Conservation (phyloP, 495 filamentous ascomycete species). For the Hypoxylon perforatum region DNA sequence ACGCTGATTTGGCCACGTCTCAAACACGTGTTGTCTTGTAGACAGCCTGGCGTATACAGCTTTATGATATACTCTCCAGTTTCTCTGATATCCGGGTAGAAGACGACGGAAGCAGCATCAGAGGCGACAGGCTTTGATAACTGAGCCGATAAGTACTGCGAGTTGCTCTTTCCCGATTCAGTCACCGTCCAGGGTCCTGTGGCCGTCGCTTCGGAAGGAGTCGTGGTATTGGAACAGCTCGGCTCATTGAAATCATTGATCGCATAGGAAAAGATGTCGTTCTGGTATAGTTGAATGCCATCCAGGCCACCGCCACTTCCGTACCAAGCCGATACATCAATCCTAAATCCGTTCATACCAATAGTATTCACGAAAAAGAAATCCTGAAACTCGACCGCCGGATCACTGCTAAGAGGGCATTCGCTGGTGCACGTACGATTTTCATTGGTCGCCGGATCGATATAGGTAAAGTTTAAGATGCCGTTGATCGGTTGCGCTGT, state of each 20-base stretch:
- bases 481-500: slow-evolving; percentile 84
- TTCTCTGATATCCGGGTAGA: slow-evolving; percentile 86
- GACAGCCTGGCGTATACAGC: slow-evolving; percentile 91
- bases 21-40: slow-evolving; percentile 78
- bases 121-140: slow-evolving; percentile 64
- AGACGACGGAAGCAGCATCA: slow-evolving; percentile 73
- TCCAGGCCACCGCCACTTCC: slow-evolving; percentile 86
- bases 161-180: slow-evolving; percentile 69
- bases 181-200: slow-evolving; percentile 80
- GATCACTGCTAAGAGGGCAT: slow-evolving; percentile 80
- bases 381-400: slow-evolving; percentile 77
- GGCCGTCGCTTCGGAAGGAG: slow-evolving; percentile 70
- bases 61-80: slow-evolving; percentile 89
- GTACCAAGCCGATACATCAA: slow-evolving; percentile 88
- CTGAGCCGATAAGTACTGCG: slow-evolving; percentile 79
- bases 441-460: slow-evolving; percentile 73
- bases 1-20: slow-evolving; percentile 82
- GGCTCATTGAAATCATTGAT: slow-evolving; percentile 90
- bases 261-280: slow-evolving; percentile 87
- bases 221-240: slow-evolving; percentile 73
- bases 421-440: slow-evolving; percentile 76
- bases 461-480: slow-evolving; percentile 96
- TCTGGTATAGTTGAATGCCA: slow-evolving; percentile 89
- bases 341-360: slow-evolving; percentile 87
- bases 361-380: slow-evolving; percentile 89